These are phyloP conservation scores for Cercospora sp. DNA, from an alignment of 2,329 filamentous ascomycete genomes.

Conservation along the genomic window DNA sequence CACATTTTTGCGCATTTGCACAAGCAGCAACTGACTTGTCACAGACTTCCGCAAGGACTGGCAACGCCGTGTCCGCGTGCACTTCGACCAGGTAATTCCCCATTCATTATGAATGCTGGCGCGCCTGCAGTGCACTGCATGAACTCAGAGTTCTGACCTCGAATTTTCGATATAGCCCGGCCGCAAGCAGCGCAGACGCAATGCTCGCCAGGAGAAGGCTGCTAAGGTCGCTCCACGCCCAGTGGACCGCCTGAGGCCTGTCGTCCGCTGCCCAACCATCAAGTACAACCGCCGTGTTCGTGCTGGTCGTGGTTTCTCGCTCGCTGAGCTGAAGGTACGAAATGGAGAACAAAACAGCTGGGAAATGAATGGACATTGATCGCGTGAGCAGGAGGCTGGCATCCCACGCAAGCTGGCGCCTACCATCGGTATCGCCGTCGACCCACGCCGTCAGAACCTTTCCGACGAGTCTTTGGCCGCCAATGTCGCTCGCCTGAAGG, in stretches of 20 bases:
- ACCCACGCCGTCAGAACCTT: slow-evolving; percentile 94
- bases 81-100: slow-evolving; percentile 97
- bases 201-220: slow-evolving; percentile 91
- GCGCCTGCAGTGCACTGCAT: slow-evolving; percentile 48
- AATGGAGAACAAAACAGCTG: background rate
- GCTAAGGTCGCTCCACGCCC: slow-evolving; percentile 92
- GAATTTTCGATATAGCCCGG: slow-evolving; percentile 66
- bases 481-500: slow-evolving; percentile 97
- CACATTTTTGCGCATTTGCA: background rate
- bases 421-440: slow-evolving; percentile 96
- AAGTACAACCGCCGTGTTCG: slow-evolving; percentile 98
- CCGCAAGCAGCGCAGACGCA: slow-evolving; percentile 89
- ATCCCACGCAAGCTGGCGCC: slow-evolving; percentile 91
- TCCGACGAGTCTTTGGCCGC: slow-evolving; percentile 89
- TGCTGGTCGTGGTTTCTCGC: slow-evolving; percentile 94
- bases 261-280: slow-evolving; percentile 96
- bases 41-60: slow-evolving; percentile 99
- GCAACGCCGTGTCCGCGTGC: slow-evolving; percentile 97
- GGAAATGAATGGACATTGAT: slow-evolving; percentile 23
- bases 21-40: slow-evolving; percentile 20
- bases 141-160: slow-evolving; percentile 37
- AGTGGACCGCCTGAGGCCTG: slow-evolving; percentile 91
- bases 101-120: slow-evolving; percentile 56
- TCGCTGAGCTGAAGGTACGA: slow-evolving; percentile 93
- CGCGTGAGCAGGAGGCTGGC: slow-evolving; percentile 71